Base-by-base conservation (phyloP, 768 basidiomycete species). In the Kwoniella shandongensis region DNA sequence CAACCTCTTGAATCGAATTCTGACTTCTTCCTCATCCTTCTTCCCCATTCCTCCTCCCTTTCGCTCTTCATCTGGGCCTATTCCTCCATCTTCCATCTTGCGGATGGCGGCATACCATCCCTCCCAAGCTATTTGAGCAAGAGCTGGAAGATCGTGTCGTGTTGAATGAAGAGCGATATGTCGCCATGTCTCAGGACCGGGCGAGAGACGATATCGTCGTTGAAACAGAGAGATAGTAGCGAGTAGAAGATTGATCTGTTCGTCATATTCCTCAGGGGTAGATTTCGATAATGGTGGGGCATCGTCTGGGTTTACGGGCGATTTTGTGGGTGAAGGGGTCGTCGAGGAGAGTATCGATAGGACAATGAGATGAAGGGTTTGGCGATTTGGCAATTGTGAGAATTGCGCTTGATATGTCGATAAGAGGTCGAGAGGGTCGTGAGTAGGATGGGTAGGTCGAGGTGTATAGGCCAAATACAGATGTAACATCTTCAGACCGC, bases 111-210 rank as follows among this genome's bases (percentile, higher is more conserved):
- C 35, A 41, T 23, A 49, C 52, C 51, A 54, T 13, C 59, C 59
- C 25, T 60, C 30, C 46, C 49, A 58, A 6, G 56, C 49, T 27
- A 44, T 32, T 17, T 45, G 2, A 1, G 40, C 48, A 20, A 51
- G 15, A n/a, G 41, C 32, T 8, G 35, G 32, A 17, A 25, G n/a
- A 20, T 42, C 26, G 23, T 17, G 18, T 17, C 44, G 25, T 4
- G 18, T n/a, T 2, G 49, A 40, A n/a, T 8, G 22, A 26, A 20
- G 20, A 15, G 56, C 49, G 27, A 55, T 11, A 18, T 36, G 40
- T 17, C 56, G 29, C 20, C 32, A 58, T 15, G 56, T 58, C 35
- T 58, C 56, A 8, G 56, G 56, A 8, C 48, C 49, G 23, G 56
- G 49, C 18, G 20, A 23, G 35, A 58, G 47, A 8, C 27, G 13